Percentiles rank a stretch among this genome's conserved stretches.
phyloP scores from a whole-genome alignment of 2,329 filamentous ascomycete species.

The Colletotrichum zoysiae region DNA sequence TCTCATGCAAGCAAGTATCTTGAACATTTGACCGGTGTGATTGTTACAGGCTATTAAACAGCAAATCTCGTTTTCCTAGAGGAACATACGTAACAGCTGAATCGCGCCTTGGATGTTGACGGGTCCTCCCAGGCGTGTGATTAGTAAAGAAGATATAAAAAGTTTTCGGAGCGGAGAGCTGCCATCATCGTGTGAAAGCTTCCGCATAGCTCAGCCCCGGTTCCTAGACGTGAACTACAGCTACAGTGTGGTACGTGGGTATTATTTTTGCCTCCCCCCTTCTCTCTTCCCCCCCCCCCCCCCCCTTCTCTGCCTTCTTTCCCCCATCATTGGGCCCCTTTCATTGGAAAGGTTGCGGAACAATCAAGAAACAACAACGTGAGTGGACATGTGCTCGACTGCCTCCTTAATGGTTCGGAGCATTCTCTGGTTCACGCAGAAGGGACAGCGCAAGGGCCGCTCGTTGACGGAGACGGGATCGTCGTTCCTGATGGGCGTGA shows the following conservation, averaged over 20 bases:
- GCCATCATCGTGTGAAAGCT: background rate
- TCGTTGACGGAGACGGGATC: constrained; percentile 61
- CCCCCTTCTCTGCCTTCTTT: background rate
- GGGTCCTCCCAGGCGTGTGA: background rate
- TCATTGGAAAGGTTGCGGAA: background rate
- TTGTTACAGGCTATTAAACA: background rate
- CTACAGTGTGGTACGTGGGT: constrained; percentile 12
- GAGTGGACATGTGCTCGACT: constrained; percentile 72
- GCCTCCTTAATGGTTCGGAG: constrained; percentile 71
- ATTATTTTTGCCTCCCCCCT: constrained; percentile 16
- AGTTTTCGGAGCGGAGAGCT: no score
- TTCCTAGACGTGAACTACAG: background rate
- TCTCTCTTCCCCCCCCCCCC: no score
- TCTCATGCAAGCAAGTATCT: background rate
- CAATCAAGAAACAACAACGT: constrained; percentile 65
- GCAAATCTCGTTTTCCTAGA: background rate
- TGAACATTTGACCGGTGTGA: background rate
- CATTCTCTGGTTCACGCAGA: constrained; percentile 73
- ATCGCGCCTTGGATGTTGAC: background rate
- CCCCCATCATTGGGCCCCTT: background rate
- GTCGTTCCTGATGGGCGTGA: constrained; percentile 68
- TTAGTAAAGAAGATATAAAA: background rate
- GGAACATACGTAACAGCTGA: background rate
- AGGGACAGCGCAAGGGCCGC: constrained; percentile 68
- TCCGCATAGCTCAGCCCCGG: background rate